A percentile compares a stretch with the other conserved stretches of the same genome.
phyloP scores from a whole-genome alignment of 2,329 filamentous ascomycete genomes.

The Botrytis squamosa region DNA sequence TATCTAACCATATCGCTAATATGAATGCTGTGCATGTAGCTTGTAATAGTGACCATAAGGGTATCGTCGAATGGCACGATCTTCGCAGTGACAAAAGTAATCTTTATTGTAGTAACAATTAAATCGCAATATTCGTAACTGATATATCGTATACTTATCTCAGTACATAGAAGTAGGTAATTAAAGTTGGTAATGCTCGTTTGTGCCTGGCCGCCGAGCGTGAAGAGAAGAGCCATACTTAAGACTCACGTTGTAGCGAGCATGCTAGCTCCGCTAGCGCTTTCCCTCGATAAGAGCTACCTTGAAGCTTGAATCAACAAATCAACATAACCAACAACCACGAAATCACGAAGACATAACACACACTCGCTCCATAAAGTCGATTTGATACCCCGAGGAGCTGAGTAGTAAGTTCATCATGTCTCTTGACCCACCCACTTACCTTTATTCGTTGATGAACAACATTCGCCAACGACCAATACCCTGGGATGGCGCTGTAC shows the following conservation, averaged over 20 bases:
- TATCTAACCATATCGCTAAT: not conserved
- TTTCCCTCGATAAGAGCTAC: conserved; percentile 24
- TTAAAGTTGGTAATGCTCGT: not conserved
- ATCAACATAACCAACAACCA: conserved; percentile 18
- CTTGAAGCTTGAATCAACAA: conserved; percentile 22
- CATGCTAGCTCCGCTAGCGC: conserved; percentile 16
- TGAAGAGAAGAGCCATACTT: not conserved
- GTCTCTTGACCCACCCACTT: conserved; percentile 90
- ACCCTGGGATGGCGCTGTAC: conserved; percentile 94
- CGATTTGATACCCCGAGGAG: conserved; percentile 22
- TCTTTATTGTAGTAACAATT: not conserved
- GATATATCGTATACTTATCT: not conserved
- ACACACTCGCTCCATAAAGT: conserved; percentile 17
- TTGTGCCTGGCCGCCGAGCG: not conserved
- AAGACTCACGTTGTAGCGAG: conserved; percentile 19
- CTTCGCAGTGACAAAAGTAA: not conserved
- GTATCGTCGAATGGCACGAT: not conserved
- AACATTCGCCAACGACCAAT: conserved; percentile 96
- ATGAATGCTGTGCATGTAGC: not conserved
- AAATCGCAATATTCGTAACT: not conserved
- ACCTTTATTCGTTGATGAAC: conserved; percentile 85
- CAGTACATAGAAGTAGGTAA: not conserved
- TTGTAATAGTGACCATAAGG: not conserved
- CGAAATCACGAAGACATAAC: not conserved
- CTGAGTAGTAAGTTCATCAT: conserved; percentile 48